Base-by-base conservation (phyloP, 306 rosid species). In the Lathyrus aphaca region DNA sequence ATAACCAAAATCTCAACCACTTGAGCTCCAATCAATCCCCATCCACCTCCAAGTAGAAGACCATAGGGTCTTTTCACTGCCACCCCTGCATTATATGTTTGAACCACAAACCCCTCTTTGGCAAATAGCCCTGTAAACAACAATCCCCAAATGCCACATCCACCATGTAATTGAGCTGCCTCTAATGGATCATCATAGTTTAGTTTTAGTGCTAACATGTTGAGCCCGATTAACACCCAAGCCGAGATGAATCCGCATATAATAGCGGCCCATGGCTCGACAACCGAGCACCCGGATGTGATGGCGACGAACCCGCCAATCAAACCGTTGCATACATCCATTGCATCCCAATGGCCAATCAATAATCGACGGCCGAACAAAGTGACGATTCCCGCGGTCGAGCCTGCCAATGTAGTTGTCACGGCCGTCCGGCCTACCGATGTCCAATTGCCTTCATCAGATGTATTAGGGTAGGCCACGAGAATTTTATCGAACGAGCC, bases 71-170 rank as follows among this genome's bases (percentile, higher is more conserved):
- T 64, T 66, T 66, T 48, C 58, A 66, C 60, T 23, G 32, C 21
- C 14, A 60, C 81, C 1, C 80, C 86, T 1, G 79, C 35, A 37
- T 86, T 59, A 40, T 78, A 88, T 8, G 77, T 85, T 70, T 84
- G 87, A 65, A 58, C 38, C 48, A 88, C 84, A 56, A 86, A 84
- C 71, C 83, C 81, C 60, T 88, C 77, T 50, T 86, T 85, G 1
- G 97, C 97, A 76, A 86, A 88, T 75, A 91, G 38, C 5, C 97
- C 92, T 10, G 91, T 88, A 74, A 91, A 91, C 56, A 86, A 82
- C 80, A 91, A 65, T 9, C 91, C 91, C 96, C 93, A 88, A 18
- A 77, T 66, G 4, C 95, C 95, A 65, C 97, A 91, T 38, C 90
- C 90, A 0, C 95, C 95, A 30, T 85, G 90, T 69, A 91, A 84